Evolutionary conservation across 2,329 filamentous ascomycete genomes (phyloP).

Genomic region (Sphaceloma murrayae): DNA sequence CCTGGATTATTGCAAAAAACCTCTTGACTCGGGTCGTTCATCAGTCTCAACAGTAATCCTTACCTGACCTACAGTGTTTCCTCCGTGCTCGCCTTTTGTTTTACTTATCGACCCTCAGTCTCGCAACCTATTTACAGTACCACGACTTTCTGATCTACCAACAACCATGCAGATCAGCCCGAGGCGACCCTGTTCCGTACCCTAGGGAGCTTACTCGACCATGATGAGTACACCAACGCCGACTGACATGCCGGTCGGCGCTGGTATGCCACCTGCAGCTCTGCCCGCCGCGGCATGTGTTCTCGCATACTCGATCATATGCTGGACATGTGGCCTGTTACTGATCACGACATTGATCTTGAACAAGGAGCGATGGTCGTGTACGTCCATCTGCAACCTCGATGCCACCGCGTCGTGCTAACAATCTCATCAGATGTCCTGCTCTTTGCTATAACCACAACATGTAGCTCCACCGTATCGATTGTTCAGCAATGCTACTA

Average conservation of each 20-base stretch:
- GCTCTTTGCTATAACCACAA: conserved; percentile 19
- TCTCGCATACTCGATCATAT: conserved; percentile 19
- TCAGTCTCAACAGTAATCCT: neutral
- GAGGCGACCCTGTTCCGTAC: neutral
- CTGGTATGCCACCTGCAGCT: conserved; percentile 10
- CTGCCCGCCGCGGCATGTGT: conserved; percentile 19
- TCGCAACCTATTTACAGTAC: too few species aligned
- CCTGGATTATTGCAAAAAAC: conserved; percentile 8
- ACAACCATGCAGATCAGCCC: conserved; percentile 15
- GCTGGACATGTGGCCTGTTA: conserved; percentile 17
- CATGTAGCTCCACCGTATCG: conserved; percentile 15
- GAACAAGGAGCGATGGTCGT: conserved; percentile 19
- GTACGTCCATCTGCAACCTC: conserved; percentile 5
- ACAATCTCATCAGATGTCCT: conserved; percentile 18
- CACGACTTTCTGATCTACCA: conserved; percentile 7
- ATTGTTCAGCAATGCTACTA: conserved; percentile 20
- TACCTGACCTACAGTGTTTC: conserved; percentile 1
- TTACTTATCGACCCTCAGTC: conserved; percentile 1
- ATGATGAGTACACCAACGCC: conserved; percentile 12
- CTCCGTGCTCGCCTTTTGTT: neutral
- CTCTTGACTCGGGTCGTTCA: conserved; percentile 2
- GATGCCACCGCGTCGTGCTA: neutral
- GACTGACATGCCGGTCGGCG: conserved; percentile 10
- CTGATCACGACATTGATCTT: conserved; percentile 17
- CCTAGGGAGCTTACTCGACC: conserved; percentile 1